Base-by-base conservation (phyloP, 176 grass and related monocot species). In the Carex scoparia region DNA sequence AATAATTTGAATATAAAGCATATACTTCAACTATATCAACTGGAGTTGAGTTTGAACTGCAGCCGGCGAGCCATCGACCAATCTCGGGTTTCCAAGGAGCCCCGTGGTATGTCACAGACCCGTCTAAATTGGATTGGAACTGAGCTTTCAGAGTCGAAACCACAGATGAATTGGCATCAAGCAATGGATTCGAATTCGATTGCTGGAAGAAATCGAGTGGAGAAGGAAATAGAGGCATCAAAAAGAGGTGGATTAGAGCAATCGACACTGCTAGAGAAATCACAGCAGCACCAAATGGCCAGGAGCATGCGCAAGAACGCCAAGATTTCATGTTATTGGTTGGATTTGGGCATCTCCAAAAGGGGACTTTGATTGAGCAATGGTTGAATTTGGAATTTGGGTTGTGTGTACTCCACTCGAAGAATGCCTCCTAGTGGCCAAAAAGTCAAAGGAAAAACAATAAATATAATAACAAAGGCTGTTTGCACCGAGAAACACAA, bases 51-150 rank as follows among this genome's bases (percentile, higher is more conserved):
- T 80, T 61, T 2, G 89, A 81, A 87, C 70, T 69, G 37, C 95
- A 98, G 2, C 81, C 89, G 8, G 88, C 79, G 64, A 98, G 89
- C 95, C 93, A 98, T 61, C 91, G 87, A 23, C 95, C 93, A 38
- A 98, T 85, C 75, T 89, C 88, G 16, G 84, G 30, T 71, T 92
- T 91, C 95, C 95, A 98, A 35, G 95, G 93, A 3, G 93, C 89
- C 0, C 62, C 88, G 11, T 83, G 91, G 81, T 92, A 98, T 1
- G 44, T 71, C 67, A 93, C 89, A 0, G 89, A 82, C 9, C 76
- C 83, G 58, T 88, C 69, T 0, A 65, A 86, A 90, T 92, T 90
- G n/a, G 74, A 69, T 56, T 87, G 90, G 83, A 92, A 94, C 30
- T 54, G 84, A 4, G 23, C 54, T 61, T 35, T 78, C 51, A 94